phyloP scores from a whole-genome alignment of 2,329 filamentous ascomycete genomes.

The Fusarium protoensiforme region DNA sequence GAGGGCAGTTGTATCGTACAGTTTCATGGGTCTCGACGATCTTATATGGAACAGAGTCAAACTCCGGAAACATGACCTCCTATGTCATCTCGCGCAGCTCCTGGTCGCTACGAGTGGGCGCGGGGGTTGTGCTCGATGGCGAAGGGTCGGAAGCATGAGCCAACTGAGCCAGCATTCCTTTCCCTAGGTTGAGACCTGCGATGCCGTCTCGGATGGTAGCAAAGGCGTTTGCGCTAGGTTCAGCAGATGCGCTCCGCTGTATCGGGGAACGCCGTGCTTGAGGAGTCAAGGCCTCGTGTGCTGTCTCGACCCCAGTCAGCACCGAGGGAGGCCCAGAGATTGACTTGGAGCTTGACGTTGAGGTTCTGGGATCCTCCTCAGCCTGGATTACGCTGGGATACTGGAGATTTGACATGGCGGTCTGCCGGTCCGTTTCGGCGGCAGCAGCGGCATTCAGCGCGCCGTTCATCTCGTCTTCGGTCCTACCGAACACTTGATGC shows the following conservation, averaged over 20 bases:
- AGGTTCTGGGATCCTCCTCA: slow-evolving; percentile 42
- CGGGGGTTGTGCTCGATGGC: slow-evolving; percentile 27
- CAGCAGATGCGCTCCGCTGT: slow-evolving; percentile 58
- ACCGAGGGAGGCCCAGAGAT: slow-evolving; percentile 62
- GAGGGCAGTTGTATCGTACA: slow-evolving; percentile 17
- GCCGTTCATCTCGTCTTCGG: slow-evolving; percentile 93
- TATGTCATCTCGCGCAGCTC: slow-evolving; percentile 61
- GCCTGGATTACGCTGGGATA: slow-evolving; percentile 42
- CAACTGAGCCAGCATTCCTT: slow-evolving; percentile 53
- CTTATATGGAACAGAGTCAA: slow-evolving; percentile 46
- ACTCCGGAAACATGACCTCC: slow-evolving; percentile 52
- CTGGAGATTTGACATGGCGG: slow-evolving; percentile 50
- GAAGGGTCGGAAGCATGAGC: slow-evolving; percentile 40
- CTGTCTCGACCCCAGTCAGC: slow-evolving; percentile 68
- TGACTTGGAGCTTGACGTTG: slow-evolving; percentile 49
- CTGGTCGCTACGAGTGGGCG: slow-evolving; percentile 49
- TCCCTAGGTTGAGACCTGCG: slow-evolving; percentile 60
- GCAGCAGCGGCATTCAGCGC: slow-evolving; percentile 65
- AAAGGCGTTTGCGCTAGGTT: slow-evolving; percentile 55
- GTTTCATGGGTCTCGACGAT: slow-evolving; percentile 47
- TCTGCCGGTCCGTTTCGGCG: slow-evolving; percentile 56
- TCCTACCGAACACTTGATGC: slow-evolving; percentile 86
- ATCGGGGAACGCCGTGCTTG: slow-evolving; percentile 50
- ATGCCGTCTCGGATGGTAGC: slow-evolving; percentile 61
- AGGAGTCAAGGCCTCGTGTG: slow-evolving; percentile 63